Evolutionary conservation across 306 rosid genomes (phyloP).

Genomic region (Hippophae rhamnoides): DNA sequence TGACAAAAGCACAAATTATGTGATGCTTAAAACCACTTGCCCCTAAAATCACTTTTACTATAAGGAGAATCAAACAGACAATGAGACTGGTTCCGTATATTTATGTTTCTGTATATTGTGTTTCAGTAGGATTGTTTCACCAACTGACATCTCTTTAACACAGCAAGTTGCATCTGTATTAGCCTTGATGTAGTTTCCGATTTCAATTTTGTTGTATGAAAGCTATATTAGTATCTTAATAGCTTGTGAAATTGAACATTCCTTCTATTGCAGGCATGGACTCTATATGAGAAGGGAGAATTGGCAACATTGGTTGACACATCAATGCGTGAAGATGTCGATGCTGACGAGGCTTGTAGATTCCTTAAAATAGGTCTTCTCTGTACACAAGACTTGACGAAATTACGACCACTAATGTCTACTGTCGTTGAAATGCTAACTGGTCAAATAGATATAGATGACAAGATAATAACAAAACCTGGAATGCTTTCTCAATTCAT

Average conservation of each 20-base stretch:
- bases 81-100: too few species aligned
- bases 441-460: slow-evolving; percentile 39
- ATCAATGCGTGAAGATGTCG: slow-evolving; percentile 21
- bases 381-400: slow-evolving; percentile 74
- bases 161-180: too few species aligned
- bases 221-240: background rate
- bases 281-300: slow-evolving; percentile 40
- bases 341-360: slow-evolving; percentile 46
- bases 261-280: slow-evolving; percentile 48
- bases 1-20: too few species aligned
- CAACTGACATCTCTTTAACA: background rate
- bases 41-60: too few species aligned
- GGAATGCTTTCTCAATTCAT: slow-evolving; percentile 53
- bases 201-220: background rate
- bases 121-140: background rate
- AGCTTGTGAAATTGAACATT: background rate
- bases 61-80: too few species aligned
- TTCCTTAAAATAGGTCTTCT: slow-evolving; percentile 61
- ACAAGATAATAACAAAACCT: slow-evolving; percentile 43
- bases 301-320: slow-evolving; percentile 46
- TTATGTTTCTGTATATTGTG: too few species aligned
- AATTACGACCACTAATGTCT: slow-evolving; percentile 71
- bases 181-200: background rate
- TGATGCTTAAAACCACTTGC: too few species aligned
- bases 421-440: slow-evolving; percentile 49